Conservation (phyloP, 2,329 filamentous ascomycete species). For the Thelonectria blattea region DNA sequence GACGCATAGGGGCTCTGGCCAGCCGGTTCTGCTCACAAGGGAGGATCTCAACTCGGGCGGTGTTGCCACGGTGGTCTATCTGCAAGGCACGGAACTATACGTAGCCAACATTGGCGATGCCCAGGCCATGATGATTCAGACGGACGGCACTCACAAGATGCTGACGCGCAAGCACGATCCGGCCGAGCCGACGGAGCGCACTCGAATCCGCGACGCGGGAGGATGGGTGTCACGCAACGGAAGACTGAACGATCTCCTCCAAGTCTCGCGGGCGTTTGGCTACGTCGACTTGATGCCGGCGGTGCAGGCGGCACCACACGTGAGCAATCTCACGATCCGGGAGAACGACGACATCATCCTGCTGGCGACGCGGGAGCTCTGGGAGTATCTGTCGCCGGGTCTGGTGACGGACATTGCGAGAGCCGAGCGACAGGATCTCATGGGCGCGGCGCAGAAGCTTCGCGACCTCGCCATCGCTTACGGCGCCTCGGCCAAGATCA, state of each 20-base stretch:
- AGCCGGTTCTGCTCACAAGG: constrained; percentile 79
- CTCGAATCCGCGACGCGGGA: constrained; percentile 90
- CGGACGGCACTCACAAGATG: constrained; percentile 81
- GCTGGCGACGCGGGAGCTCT: constrained; percentile 88
- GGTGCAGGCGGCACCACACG: constrained; percentile 88
- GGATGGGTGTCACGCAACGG: constrained; percentile 96
- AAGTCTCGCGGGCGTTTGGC: constrained; percentile 93
- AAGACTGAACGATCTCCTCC: constrained; percentile 87
- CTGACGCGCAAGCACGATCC: constrained; percentile 94
- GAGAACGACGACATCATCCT: constrained; percentile 94
- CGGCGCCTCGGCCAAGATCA: constrained; percentile 91
- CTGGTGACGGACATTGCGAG: constrained; percentile 91
- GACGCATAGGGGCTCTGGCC: constrained; percentile 72
- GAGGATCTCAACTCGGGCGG: constrained; percentile 91
- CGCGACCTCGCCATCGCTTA: constrained; percentile 95
- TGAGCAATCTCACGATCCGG: constrained; percentile 77
- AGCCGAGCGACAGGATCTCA: constrained; percentile 85
- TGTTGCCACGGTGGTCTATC: constrained; percentile 88
- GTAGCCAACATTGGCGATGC: constrained; percentile 96
- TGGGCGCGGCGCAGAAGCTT: constrained; percentile 93
- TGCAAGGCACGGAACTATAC: constrained; percentile 88
- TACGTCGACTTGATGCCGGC: constrained; percentile 92
- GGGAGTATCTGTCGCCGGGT: constrained; percentile 91
- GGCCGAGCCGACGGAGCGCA: constrained; percentile 80
- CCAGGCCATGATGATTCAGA: constrained; percentile 93